phyloP scores from a whole-genome alignment of 306 rosid genomes.

The Sicyos baderoa region DNA sequence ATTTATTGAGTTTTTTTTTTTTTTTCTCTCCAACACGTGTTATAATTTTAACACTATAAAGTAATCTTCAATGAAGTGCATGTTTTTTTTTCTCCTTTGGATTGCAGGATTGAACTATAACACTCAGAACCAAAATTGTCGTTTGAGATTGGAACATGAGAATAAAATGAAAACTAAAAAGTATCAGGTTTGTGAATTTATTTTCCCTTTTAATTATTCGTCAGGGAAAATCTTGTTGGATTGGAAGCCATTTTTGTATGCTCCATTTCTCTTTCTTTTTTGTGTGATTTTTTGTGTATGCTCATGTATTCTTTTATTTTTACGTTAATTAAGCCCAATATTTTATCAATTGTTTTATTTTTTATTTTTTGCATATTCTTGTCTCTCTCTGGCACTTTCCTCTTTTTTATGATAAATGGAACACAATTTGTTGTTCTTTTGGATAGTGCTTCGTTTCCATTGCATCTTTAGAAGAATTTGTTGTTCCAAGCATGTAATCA shows the following conservation, averaged over 20 bases:
- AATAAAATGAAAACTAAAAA: constrained; percentile 44
- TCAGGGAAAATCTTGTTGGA: too few relatives aligned
- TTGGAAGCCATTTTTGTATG: too few relatives aligned
- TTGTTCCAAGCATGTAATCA: neutral
- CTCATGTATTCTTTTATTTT: too few relatives aligned
- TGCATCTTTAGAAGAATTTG: neutral
- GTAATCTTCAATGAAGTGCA: neutral
- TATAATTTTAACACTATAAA: neutral
- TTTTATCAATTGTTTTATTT: too few relatives aligned
- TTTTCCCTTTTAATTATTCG: neutral
- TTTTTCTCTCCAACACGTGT: neutral
- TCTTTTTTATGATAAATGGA: too few relatives aligned
- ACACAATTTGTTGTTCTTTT: too few relatives aligned
- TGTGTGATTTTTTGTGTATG: too few relatives aligned
- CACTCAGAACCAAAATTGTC: constrained; percentile 50
- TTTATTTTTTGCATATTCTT: too few relatives aligned
- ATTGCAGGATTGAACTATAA: constrained; percentile 39
- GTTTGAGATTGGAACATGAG: constrained; percentile 43
- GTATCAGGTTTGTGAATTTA: constrained; percentile 48
- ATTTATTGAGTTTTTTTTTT: neutral
- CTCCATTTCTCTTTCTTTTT: too few relatives aligned
- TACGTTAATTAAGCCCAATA: too few relatives aligned
- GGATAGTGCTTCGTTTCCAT: too few relatives aligned
- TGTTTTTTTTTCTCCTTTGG: constrained; percentile 16
- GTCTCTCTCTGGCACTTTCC: too few relatives aligned